A percentile compares a stretch with the other conserved stretches of the same genome.
phyloP scores from a whole-genome alignment of 176 grass and related monocot species.

The Avena eriantha region DNA sequence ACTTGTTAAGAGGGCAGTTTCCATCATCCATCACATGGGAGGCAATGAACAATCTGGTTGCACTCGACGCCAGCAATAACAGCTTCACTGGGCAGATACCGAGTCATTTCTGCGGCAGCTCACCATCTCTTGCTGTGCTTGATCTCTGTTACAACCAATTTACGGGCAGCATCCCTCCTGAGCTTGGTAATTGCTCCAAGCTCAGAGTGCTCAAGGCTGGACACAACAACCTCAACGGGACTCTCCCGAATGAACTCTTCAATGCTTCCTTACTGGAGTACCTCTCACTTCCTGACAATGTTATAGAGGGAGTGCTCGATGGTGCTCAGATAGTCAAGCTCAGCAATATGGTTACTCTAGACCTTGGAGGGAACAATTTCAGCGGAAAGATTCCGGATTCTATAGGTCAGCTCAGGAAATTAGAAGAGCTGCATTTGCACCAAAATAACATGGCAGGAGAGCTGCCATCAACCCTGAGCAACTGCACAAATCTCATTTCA shows the following conservation, averaged over 20 bases:
- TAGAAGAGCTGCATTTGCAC: conserved; percentile 36
- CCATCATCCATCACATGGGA: too few species aligned
- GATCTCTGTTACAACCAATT: too few species aligned
- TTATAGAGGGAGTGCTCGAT: background rate
- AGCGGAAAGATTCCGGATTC: conserved; percentile 18
- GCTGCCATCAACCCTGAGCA: conserved; percentile 33
- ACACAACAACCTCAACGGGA: conserved; percentile 24
- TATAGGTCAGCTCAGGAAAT: conserved; percentile 35
- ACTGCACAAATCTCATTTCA: conserved; percentile 29
- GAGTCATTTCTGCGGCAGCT: too few species aligned
- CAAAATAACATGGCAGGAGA: conserved; percentile 23
- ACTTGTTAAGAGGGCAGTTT: too few species aligned
- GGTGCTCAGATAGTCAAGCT: background rate
- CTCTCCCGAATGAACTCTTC: conserved; percentile 45
- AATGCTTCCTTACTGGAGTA: conserved; percentile 8
- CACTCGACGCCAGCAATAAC: too few species aligned
- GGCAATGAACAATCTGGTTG: too few species aligned
- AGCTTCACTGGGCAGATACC: too few species aligned
- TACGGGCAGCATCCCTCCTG: too few species aligned
- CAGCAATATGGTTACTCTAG: background rate
- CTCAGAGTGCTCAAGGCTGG: too few species aligned
- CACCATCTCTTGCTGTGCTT: too few species aligned
- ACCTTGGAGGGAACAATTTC: conserved; percentile 37
- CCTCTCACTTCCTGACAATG: conserved; percentile 35
- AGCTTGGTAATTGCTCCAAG: too few species aligned